Percentiles rank a stretch among this genome's conserved stretches.
phyloP scores from a whole-genome alignment of 495 filamentous ascomycete genomes.

The Aspergillus haitiensis region DNA sequence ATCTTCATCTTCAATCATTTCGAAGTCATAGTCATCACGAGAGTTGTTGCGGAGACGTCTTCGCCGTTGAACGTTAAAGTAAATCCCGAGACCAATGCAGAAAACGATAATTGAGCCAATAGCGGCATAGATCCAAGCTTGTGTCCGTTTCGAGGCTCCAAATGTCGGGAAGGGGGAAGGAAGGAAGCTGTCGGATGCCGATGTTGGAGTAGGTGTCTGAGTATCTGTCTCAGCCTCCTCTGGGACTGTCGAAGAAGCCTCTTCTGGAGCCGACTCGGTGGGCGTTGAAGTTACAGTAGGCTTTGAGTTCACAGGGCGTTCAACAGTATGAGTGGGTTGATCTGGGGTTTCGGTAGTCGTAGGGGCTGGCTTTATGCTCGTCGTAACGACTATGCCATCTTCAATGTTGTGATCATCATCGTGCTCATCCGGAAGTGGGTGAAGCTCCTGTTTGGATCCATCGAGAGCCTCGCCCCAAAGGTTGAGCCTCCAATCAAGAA shows the following conservation, averaged over 20 bases:
- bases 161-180: conserved; percentile 95
- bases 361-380: conserved; percentile 48
- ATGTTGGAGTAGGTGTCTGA: conserved; percentile 47
- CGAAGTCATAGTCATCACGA: conserved; percentile 91
- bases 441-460: conserved; percentile 61
- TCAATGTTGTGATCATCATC: conserved; percentile 79
- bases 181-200: conserved; percentile 60
- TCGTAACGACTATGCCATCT: conserved; percentile 53
- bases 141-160: conserved; percentile 83
- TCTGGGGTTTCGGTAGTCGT: conserved; percentile 44
- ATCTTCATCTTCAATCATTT: conserved; percentile 84
- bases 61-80: conserved; percentile 74
- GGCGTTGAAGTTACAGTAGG: conserved; percentile 42
- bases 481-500: conserved; percentile 90
- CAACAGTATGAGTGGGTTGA: conserved; percentile 66
- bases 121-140: conserved; percentile 93
- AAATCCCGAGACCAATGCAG: conserved; percentile 73
- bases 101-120: conserved; percentile 82
- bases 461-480: conserved; percentile 91
- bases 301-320: conserved; percentile 72
- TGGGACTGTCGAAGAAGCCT: conserved; percentile 35
- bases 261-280: conserved; percentile 32
- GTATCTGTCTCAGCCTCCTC: conserved; percentile 23
- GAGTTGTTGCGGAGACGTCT: conserved; percentile 71
- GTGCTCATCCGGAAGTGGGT: conserved; percentile 81